These are phyloP conservation scores for Cutaneotrichosporon cavernicola DNA, from an alignment of 1,284 basidiomycete genomes.

Conservation along the genomic window DNA sequence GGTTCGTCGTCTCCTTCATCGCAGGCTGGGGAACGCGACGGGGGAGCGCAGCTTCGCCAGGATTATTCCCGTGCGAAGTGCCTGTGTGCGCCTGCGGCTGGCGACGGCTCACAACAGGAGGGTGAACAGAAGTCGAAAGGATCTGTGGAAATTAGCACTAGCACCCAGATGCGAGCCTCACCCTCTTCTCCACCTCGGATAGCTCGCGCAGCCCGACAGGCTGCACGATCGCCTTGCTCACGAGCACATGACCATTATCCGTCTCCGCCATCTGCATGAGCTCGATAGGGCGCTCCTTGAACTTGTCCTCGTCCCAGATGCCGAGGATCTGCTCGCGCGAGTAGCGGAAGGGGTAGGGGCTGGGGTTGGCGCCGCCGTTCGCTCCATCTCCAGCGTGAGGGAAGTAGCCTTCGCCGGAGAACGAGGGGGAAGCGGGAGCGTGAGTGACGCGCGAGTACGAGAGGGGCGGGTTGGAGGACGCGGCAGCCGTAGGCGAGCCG, in stretches of 20 bases:
- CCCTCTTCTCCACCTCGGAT: conserved; percentile 83
- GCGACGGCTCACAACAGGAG: conserved; percentile 37
- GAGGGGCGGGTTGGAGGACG: conserved; percentile 50
- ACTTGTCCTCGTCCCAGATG: conserved; percentile 75
- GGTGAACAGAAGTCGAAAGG: conserved; percentile 42
- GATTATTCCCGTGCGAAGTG: conserved; percentile 4
- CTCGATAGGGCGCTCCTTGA: conserved; percentile 73
- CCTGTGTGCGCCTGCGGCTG: conserved; percentile 16
- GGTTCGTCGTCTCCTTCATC: conserved; percentile 2
- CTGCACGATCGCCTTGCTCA: conserved; percentile 68
- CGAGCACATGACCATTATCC: conserved; percentile 79
- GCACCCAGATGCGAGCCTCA: conserved; percentile 49
- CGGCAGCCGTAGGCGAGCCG: conserved; percentile 34
- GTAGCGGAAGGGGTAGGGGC: conserved; percentile 71
- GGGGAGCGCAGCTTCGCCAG: conserved; percentile 9
- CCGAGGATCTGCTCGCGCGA: conserved; percentile 78
- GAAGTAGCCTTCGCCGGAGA: conserved; percentile 57
- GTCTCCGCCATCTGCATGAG: conserved; percentile 61
- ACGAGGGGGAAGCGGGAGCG: conserved; percentile 55
- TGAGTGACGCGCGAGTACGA: conserved; percentile 64
- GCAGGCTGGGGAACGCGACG: conserved; percentile 15
- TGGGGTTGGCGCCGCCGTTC: conserved; percentile 20
- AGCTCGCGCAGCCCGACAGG: conserved; percentile 76
- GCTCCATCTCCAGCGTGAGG: conserved; percentile 54
- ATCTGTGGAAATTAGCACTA: conserved; percentile 28